A percentile compares a stretch with the other conserved stretches of the same genome.
phyloP scores from a whole-genome alignment of 176 grass and related monocot genomes.

The Cenchrus fungigraminus region DNA sequence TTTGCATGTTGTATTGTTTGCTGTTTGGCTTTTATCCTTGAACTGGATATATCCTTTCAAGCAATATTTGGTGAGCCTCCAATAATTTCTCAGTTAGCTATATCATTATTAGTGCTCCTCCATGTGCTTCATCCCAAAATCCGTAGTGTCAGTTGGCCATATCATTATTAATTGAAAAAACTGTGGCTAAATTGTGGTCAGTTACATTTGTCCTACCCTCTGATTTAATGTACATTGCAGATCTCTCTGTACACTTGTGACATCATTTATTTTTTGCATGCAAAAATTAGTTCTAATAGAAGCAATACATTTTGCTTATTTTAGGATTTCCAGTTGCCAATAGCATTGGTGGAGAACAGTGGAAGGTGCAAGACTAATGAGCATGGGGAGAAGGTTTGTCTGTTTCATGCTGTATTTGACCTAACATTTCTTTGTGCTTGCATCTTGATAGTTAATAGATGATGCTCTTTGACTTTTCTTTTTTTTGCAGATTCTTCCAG shows the following conservation, averaged over 20 bases:
- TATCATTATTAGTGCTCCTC: not conserved
- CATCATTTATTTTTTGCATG: not conserved
- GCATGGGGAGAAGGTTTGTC: slow-evolving; percentile 79
- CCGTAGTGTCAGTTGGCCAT: not conserved
- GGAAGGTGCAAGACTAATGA: slow-evolving; percentile 95
- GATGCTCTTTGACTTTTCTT: not conserved
- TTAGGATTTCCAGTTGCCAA: slow-evolving; percentile 70
- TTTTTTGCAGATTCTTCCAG: slow-evolving; percentile 72
- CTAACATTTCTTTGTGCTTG: slow-evolving; percentile 15
- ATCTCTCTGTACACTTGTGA: not conserved
- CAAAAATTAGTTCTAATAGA: slow-evolving; percentile 28
- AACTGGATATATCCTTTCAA: not conserved
- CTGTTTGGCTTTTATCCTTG: not conserved
- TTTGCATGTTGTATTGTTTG: not conserved
- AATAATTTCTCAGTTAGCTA: slow-evolving; percentile 22
- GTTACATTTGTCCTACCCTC: not conserved
- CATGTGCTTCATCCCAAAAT: not conserved
- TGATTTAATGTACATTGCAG: not conserved
- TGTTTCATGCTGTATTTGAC: slow-evolving; percentile 26
- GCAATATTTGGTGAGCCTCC: not conserved
- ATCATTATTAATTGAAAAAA: not conserved
- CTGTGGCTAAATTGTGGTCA: not conserved
- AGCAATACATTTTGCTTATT: slow-evolving; percentile 23
- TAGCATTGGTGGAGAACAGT: slow-evolving; percentile 89
- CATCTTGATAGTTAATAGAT: slow-evolving; percentile 19